A percentile compares a stretch with the other conserved stretches of the same genome.
Evolutionary conservation across 345 rosid genomes (phyloP).

Genomic region (Combretum micranthum): DNA sequence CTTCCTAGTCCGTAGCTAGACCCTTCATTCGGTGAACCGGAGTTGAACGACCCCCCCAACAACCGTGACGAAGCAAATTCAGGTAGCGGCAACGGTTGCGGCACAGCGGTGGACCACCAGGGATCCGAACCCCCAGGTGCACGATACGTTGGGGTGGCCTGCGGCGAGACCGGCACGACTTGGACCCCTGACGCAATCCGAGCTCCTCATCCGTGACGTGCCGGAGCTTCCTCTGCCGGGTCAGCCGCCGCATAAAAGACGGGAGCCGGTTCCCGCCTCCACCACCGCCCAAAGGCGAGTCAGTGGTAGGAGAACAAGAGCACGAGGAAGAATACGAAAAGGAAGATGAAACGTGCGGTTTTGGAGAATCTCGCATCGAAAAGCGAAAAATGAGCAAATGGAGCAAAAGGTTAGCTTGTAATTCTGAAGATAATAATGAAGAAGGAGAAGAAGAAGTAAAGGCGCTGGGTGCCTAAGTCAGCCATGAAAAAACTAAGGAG

Average conservation of each 20-base stretch:
- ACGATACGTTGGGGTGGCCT: constrained; percentile 12
- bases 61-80: constrained; percentile 11
- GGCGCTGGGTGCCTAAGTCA: too few species aligned
- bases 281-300: background rate
- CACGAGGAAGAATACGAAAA: constrained; percentile 6
- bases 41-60: constrained; percentile 10
- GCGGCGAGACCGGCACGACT: constrained; percentile 26
- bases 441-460: too few species aligned
- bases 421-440: too few species aligned
- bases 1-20: constrained; percentile 2
- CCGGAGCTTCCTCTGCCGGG: constrained; percentile 47
- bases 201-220: constrained; percentile 35
- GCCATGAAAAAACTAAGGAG: too few species aligned
- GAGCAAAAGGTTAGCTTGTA: background rate
- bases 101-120: constrained; percentile 32
- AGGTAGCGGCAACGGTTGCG: constrained; percentile 61
- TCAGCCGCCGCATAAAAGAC: constrained; percentile 27
- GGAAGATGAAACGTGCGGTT: background rate
- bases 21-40: constrained; percentile 4
- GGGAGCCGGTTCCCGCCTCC: constrained; percentile 6
- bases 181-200: constrained; percentile 18
- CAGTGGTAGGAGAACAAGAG: constrained; percentile 1
- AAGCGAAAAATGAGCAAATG: background rate
- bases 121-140: constrained; percentile 19
- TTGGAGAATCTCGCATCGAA: background rate